Evolutionary conservation across 148 eudicot genomes (phyloP), one percentile per base, ranked within the genome.

Genomic region (Spergularia bocconei): DNA sequence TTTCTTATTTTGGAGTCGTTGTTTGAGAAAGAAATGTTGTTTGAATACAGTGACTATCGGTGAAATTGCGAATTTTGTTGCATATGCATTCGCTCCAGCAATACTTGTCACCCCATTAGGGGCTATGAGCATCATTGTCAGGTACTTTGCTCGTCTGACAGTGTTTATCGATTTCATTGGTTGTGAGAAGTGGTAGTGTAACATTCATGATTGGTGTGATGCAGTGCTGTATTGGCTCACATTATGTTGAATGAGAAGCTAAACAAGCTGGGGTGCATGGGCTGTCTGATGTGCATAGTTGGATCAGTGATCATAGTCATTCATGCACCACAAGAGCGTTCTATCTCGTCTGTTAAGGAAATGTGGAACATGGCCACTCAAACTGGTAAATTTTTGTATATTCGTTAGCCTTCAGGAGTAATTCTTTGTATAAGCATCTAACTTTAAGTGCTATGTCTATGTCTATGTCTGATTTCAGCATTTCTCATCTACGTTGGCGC

Each of bases 81-180:
- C 95, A 20, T 90, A 90, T 84, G 95, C 90, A 70, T 90, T 86
- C 87, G 92, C 94, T 21, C 94, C 94, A 39, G 90, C 94, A 38
- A 84, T 90, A 65, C 90, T 90, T 59, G 91, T 90, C 74, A 86
- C 94, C 0, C 94, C 94, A 77, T 83, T 90, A 70, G 94, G 94
- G 11, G 91, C 94, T 74, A 81, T 90, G 38, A 90, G 92, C 76
- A 90, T 90, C 61, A 90, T 88, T 38, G 82, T 87, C 48, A 88
- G 95, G 95, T 88, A 78, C 52, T 41, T 41, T 15, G 19, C 54
- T 75, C 63, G 44, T 14, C 13, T 54, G 14, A 68, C 15, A 58
- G 44, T 47, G 47, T 8, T 73, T 15, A 48, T 36, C 58, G 23
- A 56, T 71, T 54, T 54, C n/a, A 36, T 63, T 63, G 67, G 17